Percentiles rank a stretch among this genome's conserved stretches.
Evolutionary conservation across 768 basidiomycete genomes (phyloP).

Genomic region (Trametes coccinea): DNA sequence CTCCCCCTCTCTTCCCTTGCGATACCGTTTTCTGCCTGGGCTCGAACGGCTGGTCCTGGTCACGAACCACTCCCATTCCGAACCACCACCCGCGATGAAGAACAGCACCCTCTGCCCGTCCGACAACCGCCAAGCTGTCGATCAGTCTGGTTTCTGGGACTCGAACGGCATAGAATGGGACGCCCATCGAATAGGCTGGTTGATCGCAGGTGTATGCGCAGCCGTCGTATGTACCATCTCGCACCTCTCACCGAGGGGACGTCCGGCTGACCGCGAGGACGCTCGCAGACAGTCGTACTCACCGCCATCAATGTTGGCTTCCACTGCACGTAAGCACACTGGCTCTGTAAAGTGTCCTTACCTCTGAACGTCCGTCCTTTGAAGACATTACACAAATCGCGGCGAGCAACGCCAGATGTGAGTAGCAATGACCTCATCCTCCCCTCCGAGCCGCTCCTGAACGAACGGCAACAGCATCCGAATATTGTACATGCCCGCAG

Average conservation of each 20-base stretch:
- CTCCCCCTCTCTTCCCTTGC: background rate
- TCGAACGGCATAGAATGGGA: constrained; percentile 56
- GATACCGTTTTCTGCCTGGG: background rate
- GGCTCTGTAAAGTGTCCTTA: background rate
- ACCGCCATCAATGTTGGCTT: constrained; percentile 53
- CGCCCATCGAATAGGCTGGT: constrained; percentile 70
- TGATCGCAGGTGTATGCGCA: constrained; percentile 64
- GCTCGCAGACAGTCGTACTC: constrained; percentile 57
- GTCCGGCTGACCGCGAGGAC: background rate
- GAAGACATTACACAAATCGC: constrained; percentile 70
- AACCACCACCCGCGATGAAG: background rate
- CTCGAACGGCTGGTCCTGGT: constrained; percentile 8
- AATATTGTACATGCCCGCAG: constrained; percentile 80
- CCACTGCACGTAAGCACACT: constrained; percentile 59
- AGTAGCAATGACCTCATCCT: constrained; percentile 12
- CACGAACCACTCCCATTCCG: background rate
- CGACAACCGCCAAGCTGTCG: constrained; percentile 48
- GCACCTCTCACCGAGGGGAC: background rate
- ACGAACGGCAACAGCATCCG: constrained; percentile 50
- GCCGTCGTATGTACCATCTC: constrained; percentile 45
- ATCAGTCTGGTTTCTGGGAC: constrained; percentile 68
- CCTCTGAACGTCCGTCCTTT: background rate
- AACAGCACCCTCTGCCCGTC: constrained; percentile 45
- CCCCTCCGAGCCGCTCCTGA: background rate
- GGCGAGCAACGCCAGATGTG: constrained; percentile 82